Conservation (phyloP, 441 rosid species). For the Erodium moschatum region DNA sequence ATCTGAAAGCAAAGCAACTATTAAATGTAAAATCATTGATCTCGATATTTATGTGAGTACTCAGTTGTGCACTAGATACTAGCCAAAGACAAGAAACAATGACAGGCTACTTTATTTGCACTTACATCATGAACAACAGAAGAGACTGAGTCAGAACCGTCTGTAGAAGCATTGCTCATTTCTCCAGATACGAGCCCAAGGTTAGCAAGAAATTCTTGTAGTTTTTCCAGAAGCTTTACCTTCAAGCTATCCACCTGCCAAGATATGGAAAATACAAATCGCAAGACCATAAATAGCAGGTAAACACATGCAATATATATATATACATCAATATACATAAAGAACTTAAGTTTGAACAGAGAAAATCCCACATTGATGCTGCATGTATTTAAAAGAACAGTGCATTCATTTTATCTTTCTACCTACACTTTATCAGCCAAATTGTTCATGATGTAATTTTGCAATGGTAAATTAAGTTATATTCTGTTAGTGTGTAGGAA, state of each 20-base stretch:
- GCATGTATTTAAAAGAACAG: conserved; percentile 3
- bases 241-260: conserved; percentile 77
- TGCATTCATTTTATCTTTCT: conserved; percentile 2
- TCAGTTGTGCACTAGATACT: neutral
- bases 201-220: conserved; percentile 74
- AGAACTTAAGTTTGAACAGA: conserved; percentile 8
- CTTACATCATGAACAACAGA: conserved; percentile 52
- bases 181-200: conserved; percentile 55
- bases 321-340: conserved; percentile 7
- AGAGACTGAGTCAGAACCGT: conserved; percentile 26
- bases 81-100: conserved; percentile 8
- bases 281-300: conserved; percentile 9
- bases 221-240: conserved; percentile 77
- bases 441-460: neutral
- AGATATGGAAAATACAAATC: conserved; percentile 19
- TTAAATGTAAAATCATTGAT: too few species aligned
- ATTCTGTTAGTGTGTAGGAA: neutral
- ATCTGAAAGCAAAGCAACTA: too few species aligned
- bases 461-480: neutral
- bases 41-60: neutral
- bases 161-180: conserved; percentile 29
- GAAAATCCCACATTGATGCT: conserved; percentile 5
- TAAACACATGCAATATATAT: neutral
- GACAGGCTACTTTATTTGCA: conserved; percentile 17
- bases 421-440: conserved; percentile 3